Evolutionary conservation across 2,329 filamentous ascomycete species (phyloP), one percentile per base, ranked within the genome.

Genomic region (Exophiala bonariae): DNA sequence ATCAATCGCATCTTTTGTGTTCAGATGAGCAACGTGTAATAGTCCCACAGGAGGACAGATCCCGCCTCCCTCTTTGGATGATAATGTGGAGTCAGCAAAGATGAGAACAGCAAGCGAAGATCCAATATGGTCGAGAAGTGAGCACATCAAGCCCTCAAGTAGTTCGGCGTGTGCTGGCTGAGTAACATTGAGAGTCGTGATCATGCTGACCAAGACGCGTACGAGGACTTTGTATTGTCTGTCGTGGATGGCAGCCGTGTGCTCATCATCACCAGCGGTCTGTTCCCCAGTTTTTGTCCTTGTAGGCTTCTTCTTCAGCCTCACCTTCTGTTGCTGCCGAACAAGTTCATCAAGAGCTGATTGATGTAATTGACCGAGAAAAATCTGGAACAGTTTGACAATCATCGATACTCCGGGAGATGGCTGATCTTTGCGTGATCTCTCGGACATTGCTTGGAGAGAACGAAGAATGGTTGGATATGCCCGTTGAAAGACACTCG

Each of bases 21-120:
- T 46, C 23, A 49, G 26, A 18, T 61, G 23, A 4, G 56, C 42
- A 37, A 57, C 58, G 28, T 59, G 58, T 7, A 58, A 36, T 13
- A 70, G 49, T 7, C 64, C 66, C 11, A 53, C 53, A 2, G 69
- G 70, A 8, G 62, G 58, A 17, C 60, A 60, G 17, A 57, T 23
- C 3, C 47, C 50, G 16, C 16, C 18, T 11, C 30, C 19, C 10
- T 44, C 43, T 35, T 40, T 42, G 8, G 32, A 11, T 16, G 11
- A 13, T 19, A 23, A 6, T 3, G 30, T 28, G 13, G 41, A 26
- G 23, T 47, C 47, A 8, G 35, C 45, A 37, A 60, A 60, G 2
- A 59, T 42, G 6, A 53, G 18, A 37, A 54, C 44, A 6, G 58
- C 57, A 30, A 60, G 44, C n/a, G 41, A 39, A 2, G 54, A 56